Base-by-base conservation (phyloP, 192 early-diverging fungal species). In the Coemansia sp. region DNA sequence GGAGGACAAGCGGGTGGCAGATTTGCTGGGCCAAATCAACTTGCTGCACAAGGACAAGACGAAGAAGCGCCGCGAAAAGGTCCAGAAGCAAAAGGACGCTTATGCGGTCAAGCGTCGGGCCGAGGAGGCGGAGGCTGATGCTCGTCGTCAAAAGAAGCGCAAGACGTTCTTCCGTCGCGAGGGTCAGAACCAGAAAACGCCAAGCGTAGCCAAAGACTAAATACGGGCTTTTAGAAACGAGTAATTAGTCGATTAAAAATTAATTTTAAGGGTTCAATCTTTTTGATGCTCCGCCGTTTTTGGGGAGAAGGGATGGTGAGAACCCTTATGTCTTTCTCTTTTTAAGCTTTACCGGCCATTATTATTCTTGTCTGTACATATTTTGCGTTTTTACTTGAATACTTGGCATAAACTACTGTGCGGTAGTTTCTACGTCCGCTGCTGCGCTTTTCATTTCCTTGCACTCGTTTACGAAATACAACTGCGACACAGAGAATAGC, bases 1-100 rank as follows among this genome's bases (percentile, higher is more conserved):
- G 27, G 87, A 94, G 66, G 96, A 98, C 74, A 90, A 90, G 84
- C 90, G 91, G 79, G 88, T 96, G 38, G 86, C 87, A 25, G 85
- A 82, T 11, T 65, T 99, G 37, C 87, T 99, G 72, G 89, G 92
- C 64, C 87, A 91, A 70, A 86, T 99, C 64, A 87, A 92, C 63
- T 47, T 77, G 47, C 71, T 76, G 24, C 45, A 72, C 68, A 84
- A 81, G 72, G 93, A 98, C 58, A 95, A 96, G 84, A 76, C 83
- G 15, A 80, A 75, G 45, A 95, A 94, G 84, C 64, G 52, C 48
- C 70, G 69, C 47, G 75, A 73, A 24, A 86, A 86, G 67, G 88
- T 88, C 27, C 81, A 85, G 57, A 85, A 79, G 70, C 74, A 71
- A 27, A 64, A 67, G 57, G 84, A 78, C 50, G 85, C 85, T 61